Evolutionary conservation across 345 rosid species (phyloP), one percentile per base, ranked within the genome.

Genomic region (Linum trigynum): DNA sequence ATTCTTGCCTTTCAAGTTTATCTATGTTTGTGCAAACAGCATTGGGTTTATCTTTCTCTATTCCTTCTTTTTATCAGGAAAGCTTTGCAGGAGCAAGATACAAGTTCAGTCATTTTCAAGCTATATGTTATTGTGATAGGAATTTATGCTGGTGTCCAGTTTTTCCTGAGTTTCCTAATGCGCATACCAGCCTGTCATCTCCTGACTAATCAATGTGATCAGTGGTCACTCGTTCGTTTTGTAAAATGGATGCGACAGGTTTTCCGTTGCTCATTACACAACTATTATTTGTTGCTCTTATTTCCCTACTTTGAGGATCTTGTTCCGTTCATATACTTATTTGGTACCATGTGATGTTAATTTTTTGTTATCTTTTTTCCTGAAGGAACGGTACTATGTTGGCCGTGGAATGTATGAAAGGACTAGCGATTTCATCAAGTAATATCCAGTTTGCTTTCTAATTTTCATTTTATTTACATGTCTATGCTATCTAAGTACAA

Each of bases 201-300:
- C 65, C 67, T 90, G 77, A 79, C 94, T 62, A 78, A 88, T 76
- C 87, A 75, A 70, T 92, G 99, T 77, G 99, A 92, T 64, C 84
- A 65, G 45, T 92, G 87, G 85, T 78, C 95, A 53, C 63, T 85
- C 40, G 72, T 92, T 65, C 95, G 86, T 65, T 90, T 92, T 65
- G 50, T 90, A 67, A 88, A 85, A 78, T 92, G 99, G 99, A 90
- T 90, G 97, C 97, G 94, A 61, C 96, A 92, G 99, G 98, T 92
- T 75, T 66, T 69, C 41, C 37, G 43, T 65, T 75, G 63, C 10
- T 35, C 64, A 60, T 39, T 58, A 16, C 56, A 40, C 10, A 60
- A 0, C 17, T 41, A 57, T 58, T 51, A 43, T 11, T 39, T 17
- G 6, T 63, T 61, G 37, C 17, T 58, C 48, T 59, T 59, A 3